These are phyloP conservation scores for Phaseolus coccineus DNA, from an alignment of 331 rosid genomes.

Conservation along the genomic window DNA sequence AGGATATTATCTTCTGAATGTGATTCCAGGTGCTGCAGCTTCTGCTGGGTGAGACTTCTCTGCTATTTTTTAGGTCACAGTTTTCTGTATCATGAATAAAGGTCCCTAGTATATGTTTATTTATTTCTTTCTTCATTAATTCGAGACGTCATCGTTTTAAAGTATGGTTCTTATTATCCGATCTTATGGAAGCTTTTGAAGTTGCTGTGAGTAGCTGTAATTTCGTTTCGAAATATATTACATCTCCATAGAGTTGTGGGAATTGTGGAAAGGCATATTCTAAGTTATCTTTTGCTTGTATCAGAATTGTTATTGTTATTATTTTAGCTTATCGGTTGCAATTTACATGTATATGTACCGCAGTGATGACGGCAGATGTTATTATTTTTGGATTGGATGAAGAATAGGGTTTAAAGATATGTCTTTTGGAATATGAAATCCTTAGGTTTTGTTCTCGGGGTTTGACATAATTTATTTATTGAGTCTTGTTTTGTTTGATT, in stretches of 20 bases:
- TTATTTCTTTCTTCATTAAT: slow-evolving; percentile 55
- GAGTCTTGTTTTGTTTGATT: slow-evolving; percentile 3
- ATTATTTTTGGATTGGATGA: background rate
- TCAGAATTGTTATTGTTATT: background rate
- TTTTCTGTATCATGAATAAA: slow-evolving; percentile 58
- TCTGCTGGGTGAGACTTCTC: slow-evolving; percentile 37
- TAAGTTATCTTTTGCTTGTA: slow-evolving; percentile 13
- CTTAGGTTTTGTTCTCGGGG: slow-evolving; percentile 7
- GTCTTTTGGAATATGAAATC: slow-evolving; percentile 9
- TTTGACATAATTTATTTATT: background rate
- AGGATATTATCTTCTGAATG: slow-evolving; percentile 81
- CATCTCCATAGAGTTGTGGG: background rate
- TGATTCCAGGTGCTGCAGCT: slow-evolving; percentile 16
- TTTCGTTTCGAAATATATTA: slow-evolving; percentile 19
- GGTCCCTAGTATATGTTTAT: slow-evolving; percentile 49
- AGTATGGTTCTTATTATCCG: slow-evolving; percentile 38
- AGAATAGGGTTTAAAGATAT: background rate
- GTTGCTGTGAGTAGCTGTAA: slow-evolving; percentile 41
- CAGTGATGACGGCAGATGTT: background rate
- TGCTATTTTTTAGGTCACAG: slow-evolving; percentile 47
- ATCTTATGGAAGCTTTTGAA: slow-evolving; percentile 15
- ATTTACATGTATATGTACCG: background rate
- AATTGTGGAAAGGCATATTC: slow-evolving; percentile 20
- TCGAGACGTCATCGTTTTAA: slow-evolving; percentile 33
- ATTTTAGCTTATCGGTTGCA: slow-evolving; percentile 8